These are phyloP conservation scores for Cladosporium oxysporum DNA, from an alignment of 2,329 filamentous ascomycete species.

Conservation along the genomic window DNA sequence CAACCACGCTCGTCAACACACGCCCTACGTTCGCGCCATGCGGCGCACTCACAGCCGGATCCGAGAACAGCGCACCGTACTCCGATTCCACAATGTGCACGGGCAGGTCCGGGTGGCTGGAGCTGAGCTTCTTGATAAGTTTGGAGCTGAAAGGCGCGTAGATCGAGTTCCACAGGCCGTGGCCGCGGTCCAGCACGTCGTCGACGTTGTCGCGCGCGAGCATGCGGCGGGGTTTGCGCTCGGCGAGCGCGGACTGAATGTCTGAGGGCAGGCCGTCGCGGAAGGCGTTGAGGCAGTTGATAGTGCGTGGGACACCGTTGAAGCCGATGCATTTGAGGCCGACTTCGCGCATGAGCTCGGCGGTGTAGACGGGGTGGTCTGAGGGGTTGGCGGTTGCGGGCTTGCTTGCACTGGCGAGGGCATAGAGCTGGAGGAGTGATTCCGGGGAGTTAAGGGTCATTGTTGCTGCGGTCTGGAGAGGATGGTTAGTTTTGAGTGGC, in stretches of 20 bases:
- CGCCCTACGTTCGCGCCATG: conserved; percentile 59
- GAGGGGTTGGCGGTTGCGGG: conserved; percentile 25
- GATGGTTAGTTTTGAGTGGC: not conserved
- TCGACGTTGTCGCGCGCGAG: conserved; percentile 52
- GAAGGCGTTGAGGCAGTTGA: conserved; percentile 79
- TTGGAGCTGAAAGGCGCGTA: conserved; percentile 75
- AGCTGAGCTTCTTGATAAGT: conserved; percentile 68
- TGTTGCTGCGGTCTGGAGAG: conserved; percentile 68
- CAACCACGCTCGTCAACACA: conserved; percentile 71
- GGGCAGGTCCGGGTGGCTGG: conserved; percentile 78
- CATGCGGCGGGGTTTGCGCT: conserved; percentile 30
- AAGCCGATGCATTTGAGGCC: conserved; percentile 77
- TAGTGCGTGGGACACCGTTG: conserved; percentile 75
- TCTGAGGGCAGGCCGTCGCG: conserved; percentile 60
- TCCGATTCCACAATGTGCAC: conserved; percentile 75
- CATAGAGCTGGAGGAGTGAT: conserved; percentile 65
- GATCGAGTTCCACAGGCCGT: conserved; percentile 71
- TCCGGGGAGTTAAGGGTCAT: conserved; percentile 86
- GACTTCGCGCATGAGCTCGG: conserved; percentile 73
- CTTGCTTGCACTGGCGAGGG: conserved; percentile 39
- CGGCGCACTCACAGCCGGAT: conserved; percentile 56
- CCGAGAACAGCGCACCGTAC: conserved; percentile 72
- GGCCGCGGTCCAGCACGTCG: conserved; percentile 59
- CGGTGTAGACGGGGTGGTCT: conserved; percentile 51
- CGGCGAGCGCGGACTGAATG: conserved; percentile 53